Conservation (phyloP, 2,329 filamentous ascomycete species). For the Ilyonectria destructans region DNA sequence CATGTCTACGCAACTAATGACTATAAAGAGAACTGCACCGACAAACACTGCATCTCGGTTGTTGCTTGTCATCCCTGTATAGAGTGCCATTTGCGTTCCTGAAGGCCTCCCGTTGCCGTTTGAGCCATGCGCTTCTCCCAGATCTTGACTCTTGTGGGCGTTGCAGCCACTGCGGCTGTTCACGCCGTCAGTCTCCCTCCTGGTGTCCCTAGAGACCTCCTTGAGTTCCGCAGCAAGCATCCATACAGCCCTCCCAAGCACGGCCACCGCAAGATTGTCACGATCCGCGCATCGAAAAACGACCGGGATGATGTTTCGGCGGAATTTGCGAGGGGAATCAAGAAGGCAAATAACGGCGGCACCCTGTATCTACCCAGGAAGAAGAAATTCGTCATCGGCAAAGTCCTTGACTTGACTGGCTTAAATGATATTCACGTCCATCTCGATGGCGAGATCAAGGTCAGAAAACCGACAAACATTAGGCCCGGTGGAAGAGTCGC, state of each 20-base stretch:
- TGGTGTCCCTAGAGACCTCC: constrained; percentile 28
- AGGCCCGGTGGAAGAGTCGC: not conserved
- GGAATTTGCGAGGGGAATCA: constrained; percentile 69
- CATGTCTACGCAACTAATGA: too few relatives aligned
- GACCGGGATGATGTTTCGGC: constrained; percentile 71
- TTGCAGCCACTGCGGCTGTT: not conserved
- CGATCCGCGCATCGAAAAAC: constrained; percentile 58
- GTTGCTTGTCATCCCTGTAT: not conserved
- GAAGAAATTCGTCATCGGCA: constrained; percentile 72
- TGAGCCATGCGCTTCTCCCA: not conserved
- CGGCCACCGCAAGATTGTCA: constrained; percentile 33
- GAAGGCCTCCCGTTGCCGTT: not conserved
- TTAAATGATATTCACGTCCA: constrained; percentile 71
- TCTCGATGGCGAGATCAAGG: constrained; percentile 70
- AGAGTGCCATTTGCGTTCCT: not conserved
- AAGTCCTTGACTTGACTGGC: constrained; percentile 72
- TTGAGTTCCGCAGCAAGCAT: constrained; percentile 38
- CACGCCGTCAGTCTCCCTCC: constrained; percentile 27
- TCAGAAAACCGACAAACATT: not conserved
- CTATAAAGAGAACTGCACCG: too few relatives aligned
- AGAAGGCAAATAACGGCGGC: constrained; percentile 72
- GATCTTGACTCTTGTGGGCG: not conserved
- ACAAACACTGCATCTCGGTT: too few relatives aligned
- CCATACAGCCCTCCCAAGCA: constrained; percentile 29
- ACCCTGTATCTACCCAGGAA: constrained; percentile 69